Evolutionary conservation across 2,329 filamentous ascomycete genomes (phyloP), one percentile per base, ranked within the genome.

Genomic region (Daldinia sp.): DNA sequence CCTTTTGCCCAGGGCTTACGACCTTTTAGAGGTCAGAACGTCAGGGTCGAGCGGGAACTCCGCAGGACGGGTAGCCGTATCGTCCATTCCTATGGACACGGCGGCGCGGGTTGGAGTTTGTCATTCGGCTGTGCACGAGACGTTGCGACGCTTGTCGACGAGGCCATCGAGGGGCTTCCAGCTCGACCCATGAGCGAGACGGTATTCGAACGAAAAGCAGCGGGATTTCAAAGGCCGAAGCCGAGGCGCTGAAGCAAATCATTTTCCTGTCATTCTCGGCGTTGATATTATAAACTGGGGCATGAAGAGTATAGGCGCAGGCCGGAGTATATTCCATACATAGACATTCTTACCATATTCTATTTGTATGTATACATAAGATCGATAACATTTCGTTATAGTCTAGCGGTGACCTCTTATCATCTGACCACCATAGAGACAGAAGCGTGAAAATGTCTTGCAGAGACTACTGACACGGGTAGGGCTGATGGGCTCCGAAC

Each of bases 71-170:
- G 68, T 8, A 77, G 75, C 64, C 73, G 74, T n/a, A 77, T 80
- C 43, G 74, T 81, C 2, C 80, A 82, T 55, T 76, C 74, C 1
- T 81, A 82, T 62, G 80, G 80, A 1, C 80, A 82, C 49, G 79
- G 79, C 4, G 80, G 78, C 3, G 76, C 78, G 2, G 80, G 79
- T 3, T 81, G 80, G 80, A 77, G 71, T 47, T 58, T 80, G 57
- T 75, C 74, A 0, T 79, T 79, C 61, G 78, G 77, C 1, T 79
- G 77, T 54, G 77, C 78, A 9, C 68, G 69, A 19, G 77, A 80
- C 43, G 75, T 78, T 15, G 67, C 63, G 10, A 61, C 51, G 41
- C 64, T 80, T 43, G 72, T 80, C 6, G 74, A 77, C 13, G 76
- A 79, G 57, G 72, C 75, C 4, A 65, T 78, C 25, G 63, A 69